Evolutionary conservation across 2,329 filamentous ascomycete species (phyloP).

Genomic region (Coccinonectria pachysandricola): DNA sequence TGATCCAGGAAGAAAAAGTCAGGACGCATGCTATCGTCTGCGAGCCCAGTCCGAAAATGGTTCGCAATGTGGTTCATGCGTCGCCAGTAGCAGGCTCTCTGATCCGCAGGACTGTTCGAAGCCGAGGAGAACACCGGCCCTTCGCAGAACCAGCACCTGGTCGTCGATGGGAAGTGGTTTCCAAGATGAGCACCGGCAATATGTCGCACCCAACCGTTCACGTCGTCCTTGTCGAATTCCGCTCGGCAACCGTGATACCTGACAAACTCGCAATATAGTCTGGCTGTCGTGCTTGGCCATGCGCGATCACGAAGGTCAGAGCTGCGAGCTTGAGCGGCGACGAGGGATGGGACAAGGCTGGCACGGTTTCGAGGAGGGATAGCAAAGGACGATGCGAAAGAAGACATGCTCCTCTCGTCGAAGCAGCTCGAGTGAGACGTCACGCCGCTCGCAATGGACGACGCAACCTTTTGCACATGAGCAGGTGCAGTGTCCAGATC

Average conservation of each 20-base stretch:
- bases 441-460: background rate
- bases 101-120: constrained; percentile 2
- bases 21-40: constrained; percentile 19
- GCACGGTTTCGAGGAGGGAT: constrained; percentile 4
- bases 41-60: constrained; percentile 36
- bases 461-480: no score
- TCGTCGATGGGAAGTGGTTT: constrained; percentile 23
- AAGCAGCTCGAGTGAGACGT: background rate
- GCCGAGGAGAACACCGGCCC: constrained; percentile 21
- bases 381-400: constrained; percentile 2
- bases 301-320: constrained; percentile 5
- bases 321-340: constrained; percentile 13
- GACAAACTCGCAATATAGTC: constrained; percentile 33
- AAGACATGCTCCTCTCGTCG: background rate
- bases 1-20: constrained; percentile 34
- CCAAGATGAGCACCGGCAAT: constrained; percentile 27
- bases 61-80: constrained; percentile 41
- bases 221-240: constrained; percentile 28
- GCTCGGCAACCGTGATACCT: constrained; percentile 25
- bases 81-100: constrained; percentile 19
- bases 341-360: constrained; percentile 8
- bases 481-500: no score
- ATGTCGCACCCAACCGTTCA: constrained; percentile 37
- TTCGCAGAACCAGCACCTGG: constrained; percentile 43
- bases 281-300: constrained; percentile 3